phyloP scores from a whole-genome alignment of 2,329 filamentous ascomycete genomes.

The Clonostachys byssicola region DNA sequence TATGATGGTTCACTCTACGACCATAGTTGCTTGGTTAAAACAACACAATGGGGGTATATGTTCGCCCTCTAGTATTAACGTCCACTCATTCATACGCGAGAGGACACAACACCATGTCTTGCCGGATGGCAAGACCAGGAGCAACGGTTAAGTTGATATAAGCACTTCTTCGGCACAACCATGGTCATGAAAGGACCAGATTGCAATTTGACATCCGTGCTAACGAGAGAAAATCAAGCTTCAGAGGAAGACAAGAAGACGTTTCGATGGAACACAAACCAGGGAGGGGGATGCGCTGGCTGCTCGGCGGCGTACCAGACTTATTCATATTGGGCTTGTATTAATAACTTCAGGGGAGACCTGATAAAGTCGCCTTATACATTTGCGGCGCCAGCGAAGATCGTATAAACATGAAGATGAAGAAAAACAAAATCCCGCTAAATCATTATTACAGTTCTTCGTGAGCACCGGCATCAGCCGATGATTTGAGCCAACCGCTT shows the following conservation, averaged over 20 bases:
- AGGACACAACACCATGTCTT: neutral
- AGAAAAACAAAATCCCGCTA: neutral
- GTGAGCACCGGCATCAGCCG: constrained; percentile 14
- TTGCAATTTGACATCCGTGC: constrained; percentile 99
- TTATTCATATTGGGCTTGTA: no score
- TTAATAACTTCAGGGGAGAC: neutral
- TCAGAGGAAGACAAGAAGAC: no score
- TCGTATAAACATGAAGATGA: constrained; percentile 2
- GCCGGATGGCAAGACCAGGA: constrained; percentile 12
- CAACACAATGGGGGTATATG: neutral
- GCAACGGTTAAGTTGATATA: constrained; percentile 47
- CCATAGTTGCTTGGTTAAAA: no score
- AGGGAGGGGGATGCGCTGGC: no score
- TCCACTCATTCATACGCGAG: neutral
- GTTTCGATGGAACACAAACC: no score
- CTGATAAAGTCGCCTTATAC: constrained; percentile 2
- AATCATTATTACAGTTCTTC: constrained; percentile 25
- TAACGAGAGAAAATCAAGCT: constrained; percentile 20
- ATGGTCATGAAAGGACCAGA: constrained; percentile 77
- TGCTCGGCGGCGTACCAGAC: no score
- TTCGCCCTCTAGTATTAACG: constrained; percentile 3
- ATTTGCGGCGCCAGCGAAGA: neutral
- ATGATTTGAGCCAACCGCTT: neutral
- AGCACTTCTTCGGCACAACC: constrained; percentile 99
- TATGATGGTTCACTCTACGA: no score